These are phyloP conservation scores for Phytophthora kernoviae DNA, from an alignment of 352 stramenopile genomes.

Conservation along the genomic window DNA sequence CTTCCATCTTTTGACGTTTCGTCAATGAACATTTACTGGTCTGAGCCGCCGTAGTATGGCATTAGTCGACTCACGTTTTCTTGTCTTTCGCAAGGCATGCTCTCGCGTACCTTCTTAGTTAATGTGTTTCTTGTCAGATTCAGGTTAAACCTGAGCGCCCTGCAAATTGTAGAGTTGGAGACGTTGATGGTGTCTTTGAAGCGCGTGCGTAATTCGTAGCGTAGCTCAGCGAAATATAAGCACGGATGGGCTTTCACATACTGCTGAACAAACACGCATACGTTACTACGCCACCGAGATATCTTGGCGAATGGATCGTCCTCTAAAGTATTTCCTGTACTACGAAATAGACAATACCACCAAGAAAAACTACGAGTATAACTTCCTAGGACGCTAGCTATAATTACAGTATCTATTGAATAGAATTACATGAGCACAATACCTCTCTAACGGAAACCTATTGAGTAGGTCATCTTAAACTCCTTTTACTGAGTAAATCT, in stretches of 20 bases:
- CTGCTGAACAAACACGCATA: constrained; percentile 12
- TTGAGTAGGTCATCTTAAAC: constrained; percentile 17
- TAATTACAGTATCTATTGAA: constrained; percentile 4
- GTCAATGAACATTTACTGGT: constrained; percentile 26
- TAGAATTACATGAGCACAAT: constrained; percentile 16
- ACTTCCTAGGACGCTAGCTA: background rate
- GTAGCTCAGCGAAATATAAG: constrained; percentile 14
- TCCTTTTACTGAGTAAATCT: background rate
- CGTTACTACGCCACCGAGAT: constrained; percentile 1
- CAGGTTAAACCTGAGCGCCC: constrained; percentile 9
- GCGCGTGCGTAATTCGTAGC: background rate
- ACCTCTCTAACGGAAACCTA: constrained; percentile 8
- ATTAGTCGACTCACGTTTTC: constrained; percentile 6
- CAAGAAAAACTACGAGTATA: constrained; percentile 5
- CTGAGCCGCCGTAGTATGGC: constrained; percentile 25
- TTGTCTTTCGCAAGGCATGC: constrained; percentile 6
- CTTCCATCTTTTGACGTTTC: constrained; percentile 25
- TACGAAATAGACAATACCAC: constrained; percentile 8
- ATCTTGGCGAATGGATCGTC: background rate
- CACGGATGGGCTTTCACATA: constrained; percentile 16
- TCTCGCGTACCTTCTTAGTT: constrained; percentile 11
- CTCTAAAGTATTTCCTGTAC: constrained; percentile 8
- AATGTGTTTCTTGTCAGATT: constrained; percentile 11
- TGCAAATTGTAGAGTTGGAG: constrained; percentile 18
- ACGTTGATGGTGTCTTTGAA: background rate